A percentile compares a stretch with the other conserved stretches of the same genome.
Conservation (phyloP, 306 rosid species). For the Corylus heterophylla region DNA sequence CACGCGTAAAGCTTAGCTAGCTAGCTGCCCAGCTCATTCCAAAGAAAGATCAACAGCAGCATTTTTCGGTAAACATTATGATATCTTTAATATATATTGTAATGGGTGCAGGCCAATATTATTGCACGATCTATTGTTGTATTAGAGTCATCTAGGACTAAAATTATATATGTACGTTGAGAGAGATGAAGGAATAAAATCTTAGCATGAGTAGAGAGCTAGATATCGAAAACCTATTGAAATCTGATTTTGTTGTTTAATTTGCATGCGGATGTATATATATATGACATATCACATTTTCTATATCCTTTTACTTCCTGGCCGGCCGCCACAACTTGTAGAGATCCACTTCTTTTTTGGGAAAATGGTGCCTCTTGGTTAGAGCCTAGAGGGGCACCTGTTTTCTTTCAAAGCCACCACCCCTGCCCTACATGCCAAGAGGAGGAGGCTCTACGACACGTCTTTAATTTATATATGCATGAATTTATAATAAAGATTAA, state of each 20-base stretch:
- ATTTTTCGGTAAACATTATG: not conserved
- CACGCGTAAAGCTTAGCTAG: not conserved
- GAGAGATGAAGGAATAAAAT: constrained; percentile 6
- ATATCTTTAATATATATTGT: not conserved
- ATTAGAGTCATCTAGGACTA: not conserved
- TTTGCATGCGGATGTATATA: not conserved
- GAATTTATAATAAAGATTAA: no score
- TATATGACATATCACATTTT: not conserved
- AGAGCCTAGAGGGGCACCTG: not conserved
- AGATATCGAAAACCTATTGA: not conserved
- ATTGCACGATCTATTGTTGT: constrained; percentile 11
- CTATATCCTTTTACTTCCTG: not conserved
- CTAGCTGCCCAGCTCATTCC: not conserved
- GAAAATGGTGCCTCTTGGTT: not conserved
- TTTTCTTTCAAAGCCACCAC: not conserved
- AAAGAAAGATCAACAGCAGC: not conserved
- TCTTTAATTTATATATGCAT: not conserved
- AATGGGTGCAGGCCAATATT: not conserved
- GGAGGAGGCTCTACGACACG: not conserved
- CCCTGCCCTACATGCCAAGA: no score
- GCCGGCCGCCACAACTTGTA: not conserved
- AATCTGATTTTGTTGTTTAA: not conserved
- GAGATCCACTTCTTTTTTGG: not conserved
- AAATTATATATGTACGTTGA: not conserved
- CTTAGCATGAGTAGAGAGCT: not conserved